Evolutionary conservation across 2,329 filamentous ascomycete species (phyloP), one percentile per base, ranked within the genome.

Genomic region (Zalaria obscura): DNA sequence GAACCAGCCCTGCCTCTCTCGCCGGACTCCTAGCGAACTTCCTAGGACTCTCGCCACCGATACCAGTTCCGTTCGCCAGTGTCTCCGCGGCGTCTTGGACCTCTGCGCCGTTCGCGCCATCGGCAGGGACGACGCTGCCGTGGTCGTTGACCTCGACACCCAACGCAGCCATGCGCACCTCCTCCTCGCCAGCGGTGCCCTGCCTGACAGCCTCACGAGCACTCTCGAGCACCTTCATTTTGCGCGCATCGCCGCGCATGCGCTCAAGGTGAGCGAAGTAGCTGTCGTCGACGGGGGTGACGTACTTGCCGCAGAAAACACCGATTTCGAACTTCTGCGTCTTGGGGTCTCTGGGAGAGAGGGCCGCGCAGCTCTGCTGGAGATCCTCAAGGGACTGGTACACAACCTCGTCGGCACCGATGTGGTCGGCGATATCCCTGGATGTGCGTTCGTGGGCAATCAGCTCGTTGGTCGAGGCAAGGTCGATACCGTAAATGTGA

Each of bases 271-370:
- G 83, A 49, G 84, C 76, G 51, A 95, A 91, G 64, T 95, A 95
- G 32, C 74, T 78, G 5, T 78, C 72, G 1, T 80, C 75, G 2
- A 95, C 82, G 0, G 77, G 76, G 0, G 89, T 95, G 46, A 84
- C 71, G 61, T 95, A 95, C 48, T 78, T 76, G 36, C 89, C 89
- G 55, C 79, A 86, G 66, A 96, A 95, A 5, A 95, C 88, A 41
- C 89, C 88, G 2, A 93, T 78, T 57, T 96, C 89, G 50, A 95
- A 95, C 42, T 80, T 68, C 48, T 73, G 67, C 5, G 68, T 68
- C 52, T 74, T 58, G 29, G 67, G 64, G 46, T 73, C 63, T 42
- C 72, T 65, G 39, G 77, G 72, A 46, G 76, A 78, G 3, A 84
- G 73, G 50, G 86, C 78, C 2, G 78, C 72, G 55, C 88, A 95